Conservation (phyloP, 1,139 yeast species). For the Sugiyamaella novakii region DNA sequence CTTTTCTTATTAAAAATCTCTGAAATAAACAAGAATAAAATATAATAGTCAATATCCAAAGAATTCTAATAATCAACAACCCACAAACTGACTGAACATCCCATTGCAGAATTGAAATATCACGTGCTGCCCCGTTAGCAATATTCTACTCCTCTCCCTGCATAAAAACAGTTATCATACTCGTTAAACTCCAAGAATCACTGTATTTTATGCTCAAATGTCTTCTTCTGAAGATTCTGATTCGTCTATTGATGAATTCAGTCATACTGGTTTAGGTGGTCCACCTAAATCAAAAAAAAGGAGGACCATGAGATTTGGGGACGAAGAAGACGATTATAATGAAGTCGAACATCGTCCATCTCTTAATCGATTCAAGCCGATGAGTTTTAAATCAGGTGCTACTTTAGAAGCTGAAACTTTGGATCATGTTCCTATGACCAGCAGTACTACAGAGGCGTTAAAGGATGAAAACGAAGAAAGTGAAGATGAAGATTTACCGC, state of each 20-base stretch:
- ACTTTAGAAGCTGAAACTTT: slow-evolving; percentile 6
- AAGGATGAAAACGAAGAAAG: not conserved
- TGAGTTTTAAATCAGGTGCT: slow-evolving; percentile 17
- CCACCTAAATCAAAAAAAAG: slow-evolving; percentile 1
- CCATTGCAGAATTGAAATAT: too few species aligned
- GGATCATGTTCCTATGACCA: slow-evolving; percentile 6
- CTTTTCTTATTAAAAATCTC: too few species aligned
- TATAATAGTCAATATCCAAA: too few species aligned
- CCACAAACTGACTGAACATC: too few species aligned
- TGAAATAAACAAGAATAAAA: too few species aligned
- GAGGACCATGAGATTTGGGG: slow-evolving; percentile 1
- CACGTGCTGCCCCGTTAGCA: too few species aligned
- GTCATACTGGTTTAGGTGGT: slow-evolving; percentile 1
- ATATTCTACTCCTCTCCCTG: too few species aligned
- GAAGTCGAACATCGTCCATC: not conserved
- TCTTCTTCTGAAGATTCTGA: slow-evolving; percentile 9
- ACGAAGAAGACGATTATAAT: slow-evolving; percentile 4
- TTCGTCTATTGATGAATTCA: slow-evolving; percentile 9
- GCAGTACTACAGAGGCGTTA: not conserved
- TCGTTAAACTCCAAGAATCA: too few species aligned
- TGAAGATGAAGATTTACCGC: not conserved
- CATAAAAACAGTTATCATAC: too few species aligned
- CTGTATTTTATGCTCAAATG: too few species aligned
- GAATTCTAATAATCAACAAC: too few species aligned
- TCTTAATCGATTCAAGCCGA: slow-evolving; percentile 7